Evolutionary conservation across 2,329 filamentous ascomycete genomes (phyloP), one percentile per base, ranked within the genome.

Genomic region (Alternaria postmessia): DNA sequence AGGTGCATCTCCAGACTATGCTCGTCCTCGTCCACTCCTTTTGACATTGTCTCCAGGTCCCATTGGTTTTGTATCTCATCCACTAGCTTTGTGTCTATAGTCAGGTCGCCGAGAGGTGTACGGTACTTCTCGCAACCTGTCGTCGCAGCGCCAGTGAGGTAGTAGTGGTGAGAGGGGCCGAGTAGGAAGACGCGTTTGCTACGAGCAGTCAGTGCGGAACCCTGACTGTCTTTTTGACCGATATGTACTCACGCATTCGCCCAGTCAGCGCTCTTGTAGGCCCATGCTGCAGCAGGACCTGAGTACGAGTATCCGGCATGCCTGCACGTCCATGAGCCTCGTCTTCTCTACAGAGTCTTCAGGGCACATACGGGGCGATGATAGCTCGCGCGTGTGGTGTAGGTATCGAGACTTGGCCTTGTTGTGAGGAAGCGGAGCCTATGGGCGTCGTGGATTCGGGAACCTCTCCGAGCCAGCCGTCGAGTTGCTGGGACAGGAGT

Each of bases 1-100:
- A 98, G 84, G 70, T 99, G 95, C 91, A 99, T 96, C 82, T 99
- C 95, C 2, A 98, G 86, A 52, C 92, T 97, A 79, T 99, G 95
- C 79, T 99, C 95, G 5, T 87, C 85, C 63, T 93, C 87, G 72
- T 99, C 95, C 6, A 88, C 83, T 4, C 81, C 72, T 18, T 78
- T 79, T 2, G 86, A 87, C 83, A 97, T 95, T 36, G 60, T 59
- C 36, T 75, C 67, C 7, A 78, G 62, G 3, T 52, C 54, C 74
- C 73, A 75, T 43, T 68, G 60, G 26, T 74, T 56, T 28, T 69
- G 62, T 54, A 78, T 73, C 53, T 84, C 81, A 18, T 85, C 80
- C 0, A 87, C 83, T 1, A 86, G 84, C 5, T 81, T 79, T 7
- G 75, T 80, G 74, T 96, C 92, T 32, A 96, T 83, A 0, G 73